These are phyloP conservation scores for Escallonia herrerae DNA, from an alignment of 129 eudicot genomes.

Conservation along the genomic window DNA sequence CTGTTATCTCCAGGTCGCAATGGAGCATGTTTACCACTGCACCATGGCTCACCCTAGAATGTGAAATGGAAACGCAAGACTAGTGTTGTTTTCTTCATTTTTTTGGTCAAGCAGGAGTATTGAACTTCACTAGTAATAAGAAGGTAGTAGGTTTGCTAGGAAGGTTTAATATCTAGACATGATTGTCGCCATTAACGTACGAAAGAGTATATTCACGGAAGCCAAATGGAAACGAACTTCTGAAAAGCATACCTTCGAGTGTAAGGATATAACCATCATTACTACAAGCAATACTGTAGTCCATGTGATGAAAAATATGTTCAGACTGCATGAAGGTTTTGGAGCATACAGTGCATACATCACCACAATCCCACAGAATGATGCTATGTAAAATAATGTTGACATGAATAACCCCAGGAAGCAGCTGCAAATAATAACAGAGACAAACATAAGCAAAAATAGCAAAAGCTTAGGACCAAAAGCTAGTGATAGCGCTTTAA, in stretches of 20 bases:
- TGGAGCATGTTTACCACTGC: too few species aligned
- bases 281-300: constrained; percentile 70
- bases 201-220: too few species aligned
- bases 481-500: too few species aligned
- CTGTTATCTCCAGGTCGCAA: too few species aligned
- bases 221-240: not conserved
- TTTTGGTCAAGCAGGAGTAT: too few species aligned
- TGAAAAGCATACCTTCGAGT: constrained; percentile 67
- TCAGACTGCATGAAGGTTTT: constrained; percentile 65
- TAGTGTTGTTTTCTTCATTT: too few species aligned
- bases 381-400: constrained; percentile 62
- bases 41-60: too few species aligned
- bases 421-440: constrained; percentile 38
- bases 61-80: too few species aligned
- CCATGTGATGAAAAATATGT: constrained; percentile 96
- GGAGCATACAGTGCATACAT: constrained; percentile 78
- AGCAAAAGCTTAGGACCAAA: not conserved
- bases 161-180: too few species aligned
- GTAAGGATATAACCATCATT: constrained; percentile 77
- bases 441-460: not conserved
- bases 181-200: too few species aligned
- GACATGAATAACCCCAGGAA: constrained; percentile 84
- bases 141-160: too few species aligned
- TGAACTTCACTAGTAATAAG: too few species aligned
- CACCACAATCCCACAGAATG: constrained; percentile 55